Evolutionary conservation across 768 basidiomycete genomes (phyloP).

Genomic region (Mycena belliarum): DNA sequence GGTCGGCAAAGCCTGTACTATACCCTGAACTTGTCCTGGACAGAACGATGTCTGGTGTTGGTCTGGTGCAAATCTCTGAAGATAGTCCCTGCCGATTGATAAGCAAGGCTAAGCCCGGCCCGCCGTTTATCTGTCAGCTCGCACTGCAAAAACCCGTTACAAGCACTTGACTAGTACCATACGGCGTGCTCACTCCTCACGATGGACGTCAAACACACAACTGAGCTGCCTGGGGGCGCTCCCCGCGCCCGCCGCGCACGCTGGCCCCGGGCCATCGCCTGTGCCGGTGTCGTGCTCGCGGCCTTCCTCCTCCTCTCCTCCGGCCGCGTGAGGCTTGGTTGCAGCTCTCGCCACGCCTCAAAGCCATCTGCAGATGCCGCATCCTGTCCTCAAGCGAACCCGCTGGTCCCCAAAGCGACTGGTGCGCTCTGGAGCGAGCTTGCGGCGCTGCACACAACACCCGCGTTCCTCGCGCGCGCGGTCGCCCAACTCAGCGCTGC

Average conservation of each 20-base stretch:
- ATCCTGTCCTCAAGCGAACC: conserved; percentile 5
- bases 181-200: too few species aligned
- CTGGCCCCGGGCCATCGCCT: not conserved
- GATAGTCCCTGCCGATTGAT: too few species aligned
- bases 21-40: too few species aligned
- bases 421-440: conserved; percentile 15
- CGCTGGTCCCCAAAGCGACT: conserved; percentile 5
- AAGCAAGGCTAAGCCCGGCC: too few species aligned
- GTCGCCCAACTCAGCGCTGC: conserved; percentile 36
- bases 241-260: conserved; percentile 1
- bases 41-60: too few species aligned
- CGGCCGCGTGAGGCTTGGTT: not conserved
- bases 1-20: too few species aligned
- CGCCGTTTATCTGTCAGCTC: too few species aligned
- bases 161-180: too few species aligned
- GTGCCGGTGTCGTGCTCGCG: not conserved
- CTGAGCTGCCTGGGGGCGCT: conserved; percentile 7
- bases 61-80: too few species aligned
- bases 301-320: not conserved
- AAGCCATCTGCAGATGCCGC: not conserved
- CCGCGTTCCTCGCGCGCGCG: conserved; percentile 30
- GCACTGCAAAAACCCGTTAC: too few species aligned
- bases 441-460: conserved; percentile 17
- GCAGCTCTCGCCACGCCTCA: not conserved
- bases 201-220: conserved; percentile 2